Conservation (phyloP, 345 rosid genomes). For the Syzygium aqueum region DNA sequence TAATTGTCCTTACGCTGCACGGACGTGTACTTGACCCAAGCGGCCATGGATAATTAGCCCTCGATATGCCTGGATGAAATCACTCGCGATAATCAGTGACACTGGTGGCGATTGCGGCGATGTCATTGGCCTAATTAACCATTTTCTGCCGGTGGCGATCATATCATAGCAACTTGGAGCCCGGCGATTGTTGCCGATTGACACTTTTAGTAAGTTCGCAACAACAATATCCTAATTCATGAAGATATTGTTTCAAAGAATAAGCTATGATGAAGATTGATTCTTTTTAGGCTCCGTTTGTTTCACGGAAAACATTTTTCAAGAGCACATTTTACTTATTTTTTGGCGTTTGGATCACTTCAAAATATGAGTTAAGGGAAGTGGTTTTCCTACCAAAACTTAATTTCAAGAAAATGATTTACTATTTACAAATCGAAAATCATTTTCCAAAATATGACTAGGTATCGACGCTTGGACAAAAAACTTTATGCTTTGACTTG, state of each 20-base stretch:
- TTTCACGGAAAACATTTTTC: too few species aligned
- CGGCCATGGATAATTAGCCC: not conserved
- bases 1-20: not conserved
- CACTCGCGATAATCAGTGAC: rapidly evolving
- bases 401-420: too few species aligned
- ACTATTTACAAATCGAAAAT: too few species aligned
- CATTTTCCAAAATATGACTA: too few species aligned
- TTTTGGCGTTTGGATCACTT: too few species aligned
- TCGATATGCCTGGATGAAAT: not conserved
- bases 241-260: not conserved
- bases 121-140: not conserved
- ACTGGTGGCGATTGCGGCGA: not conserved
- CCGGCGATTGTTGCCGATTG: not conserved
- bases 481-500: too few species aligned
- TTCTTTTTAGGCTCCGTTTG: not conserved
- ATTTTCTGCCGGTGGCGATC: not conserved
- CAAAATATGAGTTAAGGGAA: too few species aligned
- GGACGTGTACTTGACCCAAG: not conserved
- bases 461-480: too few species aligned
- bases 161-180: not conserved
- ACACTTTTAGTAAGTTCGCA: not conserved
- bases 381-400: too few species aligned
- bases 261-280: not conserved
- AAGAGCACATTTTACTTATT: too few species aligned
- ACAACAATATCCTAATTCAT: not conserved